These are phyloP conservation scores for Peronospora tabacina DNA, from an alignment of 352 stramenopile species.

Conservation along the genomic window DNA sequence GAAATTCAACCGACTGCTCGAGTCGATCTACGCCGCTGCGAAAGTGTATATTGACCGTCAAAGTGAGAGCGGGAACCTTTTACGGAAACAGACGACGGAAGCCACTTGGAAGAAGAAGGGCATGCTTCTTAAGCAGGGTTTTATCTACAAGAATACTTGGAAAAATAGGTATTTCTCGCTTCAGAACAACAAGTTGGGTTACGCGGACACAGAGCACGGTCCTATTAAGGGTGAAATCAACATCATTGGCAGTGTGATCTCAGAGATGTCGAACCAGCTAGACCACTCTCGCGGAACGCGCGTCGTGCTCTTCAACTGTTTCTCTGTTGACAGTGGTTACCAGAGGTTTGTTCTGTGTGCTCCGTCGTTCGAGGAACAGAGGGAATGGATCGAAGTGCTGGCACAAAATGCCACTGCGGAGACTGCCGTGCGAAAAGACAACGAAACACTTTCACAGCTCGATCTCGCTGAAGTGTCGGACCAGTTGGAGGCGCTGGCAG, in stretches of 20 bases:
- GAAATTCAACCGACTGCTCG: conserved; percentile 73
- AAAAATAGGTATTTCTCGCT: conserved; percentile 83
- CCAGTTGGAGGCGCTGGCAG: conserved; percentile 72
- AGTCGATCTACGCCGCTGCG: conserved; percentile 78
- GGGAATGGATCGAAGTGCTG: conserved; percentile 84
- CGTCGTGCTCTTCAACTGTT: conserved; percentile 83
- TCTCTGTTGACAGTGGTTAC: conserved; percentile 78
- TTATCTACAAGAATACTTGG: conserved; percentile 89
- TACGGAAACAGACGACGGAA: conserved; percentile 57
- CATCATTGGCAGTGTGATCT: conserved; percentile 69
- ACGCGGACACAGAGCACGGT: conserved; percentile 69
- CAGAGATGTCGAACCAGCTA: conserved; percentile 82
- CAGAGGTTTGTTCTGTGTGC: conserved; percentile 78
- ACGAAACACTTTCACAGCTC: conserved; percentile 62
- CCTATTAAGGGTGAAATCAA: conserved; percentile 86
- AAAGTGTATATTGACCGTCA: conserved; percentile 82
- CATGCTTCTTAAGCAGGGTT: conserved; percentile 78
- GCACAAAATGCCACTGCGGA: conserved; percentile 79
- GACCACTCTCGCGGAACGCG: conserved; percentile 82
- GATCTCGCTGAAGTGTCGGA: conserved; percentile 67
- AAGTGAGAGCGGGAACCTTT: conserved; percentile 48
- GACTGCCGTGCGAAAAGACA: conserved; percentile 66
- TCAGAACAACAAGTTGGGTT: conserved; percentile 84
- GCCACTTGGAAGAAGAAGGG: conserved; percentile 89
- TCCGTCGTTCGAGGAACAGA: conserved; percentile 80